Conservation (phyloP, 2,329 filamentous ascomycete species). For the Nannizzia gypsea region DNA sequence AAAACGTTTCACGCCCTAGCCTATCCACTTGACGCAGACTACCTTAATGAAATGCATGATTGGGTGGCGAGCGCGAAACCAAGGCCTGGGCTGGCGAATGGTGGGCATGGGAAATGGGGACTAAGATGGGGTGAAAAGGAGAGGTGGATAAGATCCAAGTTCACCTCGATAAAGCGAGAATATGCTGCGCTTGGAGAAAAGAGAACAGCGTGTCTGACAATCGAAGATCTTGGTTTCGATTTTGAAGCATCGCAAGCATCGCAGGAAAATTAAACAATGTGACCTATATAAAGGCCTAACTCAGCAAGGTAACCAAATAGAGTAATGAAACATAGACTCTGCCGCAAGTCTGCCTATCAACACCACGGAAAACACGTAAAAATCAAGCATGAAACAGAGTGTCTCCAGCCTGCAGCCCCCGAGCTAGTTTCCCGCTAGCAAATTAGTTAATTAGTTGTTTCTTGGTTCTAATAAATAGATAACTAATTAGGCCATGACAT, state of each 20-base stretch:
- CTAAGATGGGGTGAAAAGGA: conserved; percentile 59
- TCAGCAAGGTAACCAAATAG: background rate
- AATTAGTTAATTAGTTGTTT: too few relatives aligned
- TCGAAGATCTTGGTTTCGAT: conserved; percentile 62
- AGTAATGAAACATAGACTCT: too few relatives aligned
- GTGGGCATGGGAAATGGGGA: conserved; percentile 51
- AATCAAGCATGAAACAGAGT: too few relatives aligned
- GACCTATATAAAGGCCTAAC: background rate
- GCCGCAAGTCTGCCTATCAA: too few relatives aligned
- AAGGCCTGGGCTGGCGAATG: conserved; percentile 31
- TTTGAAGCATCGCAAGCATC: conserved; percentile 35
- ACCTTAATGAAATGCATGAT: conserved; percentile 34
- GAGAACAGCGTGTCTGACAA: conserved; percentile 45
- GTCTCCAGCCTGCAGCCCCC: too few relatives aligned
- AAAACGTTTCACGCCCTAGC: conserved; percentile 44
- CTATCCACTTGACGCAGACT: conserved; percentile 38
- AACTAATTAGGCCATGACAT: too few relatives aligned
- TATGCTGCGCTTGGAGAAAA: conserved; percentile 56
- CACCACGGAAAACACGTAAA: too few relatives aligned
- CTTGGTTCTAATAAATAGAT: too few relatives aligned
- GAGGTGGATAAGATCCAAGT: conserved; percentile 59
- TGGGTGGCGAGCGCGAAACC: conserved; percentile 30
- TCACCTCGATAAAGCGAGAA: conserved; percentile 56
- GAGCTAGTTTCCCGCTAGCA: too few relatives aligned
- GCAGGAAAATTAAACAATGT: background rate